Percentiles rank a stretch among this genome's conserved stretches.
Evolutionary conservation across 495 filamentous ascomycete species (phyloP).

Genomic region (Neurospora sp.): DNA sequence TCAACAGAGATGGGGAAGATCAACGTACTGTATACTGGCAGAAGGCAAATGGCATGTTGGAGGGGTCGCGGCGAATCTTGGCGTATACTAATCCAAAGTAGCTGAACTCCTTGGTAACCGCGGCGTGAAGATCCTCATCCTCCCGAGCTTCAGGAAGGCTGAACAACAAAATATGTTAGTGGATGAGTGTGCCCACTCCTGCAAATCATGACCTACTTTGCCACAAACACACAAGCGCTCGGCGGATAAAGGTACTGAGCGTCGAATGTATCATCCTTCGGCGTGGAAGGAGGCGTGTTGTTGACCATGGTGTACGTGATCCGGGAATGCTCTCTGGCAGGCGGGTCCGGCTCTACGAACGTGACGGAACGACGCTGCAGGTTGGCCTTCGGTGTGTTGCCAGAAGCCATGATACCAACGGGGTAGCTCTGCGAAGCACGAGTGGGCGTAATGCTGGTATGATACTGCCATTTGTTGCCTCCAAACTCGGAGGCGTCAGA

Average conservation of each 20-base stretch:
- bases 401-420: background rate
- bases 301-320: background rate
- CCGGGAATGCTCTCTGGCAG: background rate
- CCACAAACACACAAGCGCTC: constrained; percentile 51
- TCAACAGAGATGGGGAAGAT: background rate
- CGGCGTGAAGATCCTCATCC: constrained; percentile 42
- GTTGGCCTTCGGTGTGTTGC: background rate
- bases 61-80: constrained; percentile 49
- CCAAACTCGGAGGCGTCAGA: background rate
- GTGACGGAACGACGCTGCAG: background rate
- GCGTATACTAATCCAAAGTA: constrained; percentile 46
- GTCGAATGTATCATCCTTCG: constrained; percentile 24
- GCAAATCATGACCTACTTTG: constrained; percentile 42
- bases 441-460: background rate
- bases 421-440: background rate
- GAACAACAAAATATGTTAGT: constrained; percentile 4
- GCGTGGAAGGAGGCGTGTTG: constrained; percentile 14
- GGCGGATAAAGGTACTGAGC: constrained; percentile 47
- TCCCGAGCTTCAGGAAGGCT: constrained; percentile 33
- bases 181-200: background rate
- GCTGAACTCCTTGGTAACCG: constrained; percentile 41
- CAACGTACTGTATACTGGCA: constrained; percentile 48
- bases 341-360: background rate
- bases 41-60: constrained; percentile 54
- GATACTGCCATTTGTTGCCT: background rate